phyloP scores from a whole-genome alignment of 768 basidiomycete species.

The Antrodiella citrinella region DNA sequence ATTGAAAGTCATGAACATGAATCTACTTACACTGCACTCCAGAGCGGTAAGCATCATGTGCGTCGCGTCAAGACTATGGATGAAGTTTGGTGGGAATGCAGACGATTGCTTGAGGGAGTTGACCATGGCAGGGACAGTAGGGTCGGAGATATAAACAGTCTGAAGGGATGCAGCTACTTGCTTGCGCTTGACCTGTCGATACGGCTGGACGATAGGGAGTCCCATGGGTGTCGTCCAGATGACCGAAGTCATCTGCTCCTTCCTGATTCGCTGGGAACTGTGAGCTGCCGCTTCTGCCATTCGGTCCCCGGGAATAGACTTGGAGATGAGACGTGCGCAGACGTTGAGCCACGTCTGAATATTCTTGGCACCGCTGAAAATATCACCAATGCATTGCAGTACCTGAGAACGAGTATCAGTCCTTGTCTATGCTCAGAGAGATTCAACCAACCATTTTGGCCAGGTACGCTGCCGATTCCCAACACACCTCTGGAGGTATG shows the following conservation, averaged over 20 bases:
- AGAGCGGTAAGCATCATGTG: constrained; percentile 98
- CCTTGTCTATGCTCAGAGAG: neutral
- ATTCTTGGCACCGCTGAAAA: constrained; percentile 85
- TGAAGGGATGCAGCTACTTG: constrained; percentile 83
- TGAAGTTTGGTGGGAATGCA: constrained; percentile 98
- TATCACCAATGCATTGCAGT: constrained; percentile 77
- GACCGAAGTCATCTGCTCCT: constrained; percentile 92
- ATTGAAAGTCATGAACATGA: neutral
- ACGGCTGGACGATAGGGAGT: constrained; percentile 93
- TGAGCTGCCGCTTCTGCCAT: constrained; percentile 35
- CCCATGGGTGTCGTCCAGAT: constrained; percentile 97
- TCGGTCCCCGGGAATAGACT: constrained; percentile 72
- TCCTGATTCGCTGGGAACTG: constrained; percentile 20
- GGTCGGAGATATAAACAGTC: constrained; percentile 86
- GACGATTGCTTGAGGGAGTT: constrained; percentile 83
- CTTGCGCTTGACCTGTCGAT: constrained; percentile 73
- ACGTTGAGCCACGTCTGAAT: constrained; percentile 90
- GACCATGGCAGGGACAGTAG: constrained; percentile 62
- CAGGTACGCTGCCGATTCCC: constrained; percentile 68
- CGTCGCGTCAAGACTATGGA: constrained; percentile 94
- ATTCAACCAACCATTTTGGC: constrained; percentile 51
- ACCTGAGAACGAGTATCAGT: constrained; percentile 31
- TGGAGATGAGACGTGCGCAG: constrained; percentile 77
- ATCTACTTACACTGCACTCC: constrained; percentile 63
- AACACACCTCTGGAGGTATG: constrained; percentile 65